A percentile compares a stretch with the other conserved stretches of the same genome.
These are phyloP conservation scores for Musa schizocarpa DNA, from an alignment of 176 grass and related monocot species.

Conservation along the genomic window DNA sequence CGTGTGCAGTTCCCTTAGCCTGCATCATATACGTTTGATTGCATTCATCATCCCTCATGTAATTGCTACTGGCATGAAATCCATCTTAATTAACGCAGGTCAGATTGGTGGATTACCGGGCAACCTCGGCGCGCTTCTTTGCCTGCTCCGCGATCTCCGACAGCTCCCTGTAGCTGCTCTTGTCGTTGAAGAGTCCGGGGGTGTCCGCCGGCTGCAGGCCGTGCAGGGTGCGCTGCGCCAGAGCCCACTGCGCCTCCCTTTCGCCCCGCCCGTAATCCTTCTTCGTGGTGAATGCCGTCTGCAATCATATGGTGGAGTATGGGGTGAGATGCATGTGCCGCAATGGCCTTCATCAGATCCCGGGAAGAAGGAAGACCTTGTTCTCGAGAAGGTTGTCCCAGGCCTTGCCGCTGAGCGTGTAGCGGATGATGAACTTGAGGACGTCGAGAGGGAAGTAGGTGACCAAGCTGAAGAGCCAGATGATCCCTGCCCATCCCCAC, in stretches of 20 bases:
- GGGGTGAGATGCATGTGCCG: neutral
- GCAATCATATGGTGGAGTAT: neutral
- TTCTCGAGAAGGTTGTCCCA: constrained; percentile 31
- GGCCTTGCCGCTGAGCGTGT: constrained; percentile 43
- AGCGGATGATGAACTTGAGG: constrained; percentile 77
- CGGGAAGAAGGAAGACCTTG: constrained; percentile 30
- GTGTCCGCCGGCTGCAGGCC: constrained; percentile 30
- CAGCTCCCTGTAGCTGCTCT: constrained; percentile 20
- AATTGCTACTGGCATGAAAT: neutral
- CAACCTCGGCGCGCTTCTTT: constrained; percentile 40
- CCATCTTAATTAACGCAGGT: no score
- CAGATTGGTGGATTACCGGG: constrained; percentile 10
- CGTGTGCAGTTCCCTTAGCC: constrained; percentile 42
- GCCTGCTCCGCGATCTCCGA: constrained; percentile 41
- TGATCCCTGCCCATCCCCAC: constrained; percentile 59
- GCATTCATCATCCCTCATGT: neutral
- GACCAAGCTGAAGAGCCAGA: constrained; percentile 59
- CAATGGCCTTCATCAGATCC: neutral
- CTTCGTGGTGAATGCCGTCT: constrained; percentile 39
- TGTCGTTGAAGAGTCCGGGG: constrained; percentile 16
- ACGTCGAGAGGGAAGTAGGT: constrained; percentile 80
- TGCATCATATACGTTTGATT: constrained; percentile 19
- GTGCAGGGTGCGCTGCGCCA: constrained; percentile 34
- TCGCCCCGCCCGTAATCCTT: constrained; percentile 35
- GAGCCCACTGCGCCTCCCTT: constrained; percentile 39